Evolutionary conservation across 2,329 filamentous ascomycete species (phyloP).

Genomic region (Diaporthe sp.): DNA sequence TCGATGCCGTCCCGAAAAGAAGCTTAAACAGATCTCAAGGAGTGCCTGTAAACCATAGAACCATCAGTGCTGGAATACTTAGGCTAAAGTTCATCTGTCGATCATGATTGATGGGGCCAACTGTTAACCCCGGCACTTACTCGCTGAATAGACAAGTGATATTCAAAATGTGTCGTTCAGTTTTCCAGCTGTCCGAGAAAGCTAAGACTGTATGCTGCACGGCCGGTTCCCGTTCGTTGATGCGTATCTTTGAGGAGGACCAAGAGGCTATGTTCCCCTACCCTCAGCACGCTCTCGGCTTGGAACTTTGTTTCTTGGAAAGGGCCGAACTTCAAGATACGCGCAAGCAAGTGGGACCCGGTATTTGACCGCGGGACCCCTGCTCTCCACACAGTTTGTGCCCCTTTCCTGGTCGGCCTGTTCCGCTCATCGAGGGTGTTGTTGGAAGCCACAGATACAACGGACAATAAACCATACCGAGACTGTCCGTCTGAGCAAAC

Average conservation of each 20-base stretch:
- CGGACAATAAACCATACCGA: not conserved
- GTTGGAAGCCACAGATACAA: not conserved
- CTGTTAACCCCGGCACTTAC: not conserved
- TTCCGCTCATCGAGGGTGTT: not conserved
- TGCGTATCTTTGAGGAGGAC: too few relatives aligned
- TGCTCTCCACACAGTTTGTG: slow-evolving; percentile 3
- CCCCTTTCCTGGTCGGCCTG: not conserved
- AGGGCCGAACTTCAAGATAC: not conserved
- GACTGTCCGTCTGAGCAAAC: too few relatives aligned
- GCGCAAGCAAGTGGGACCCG: slow-evolving; percentile 10
- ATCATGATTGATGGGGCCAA: not conserved
- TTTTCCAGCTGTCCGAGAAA: not conserved
- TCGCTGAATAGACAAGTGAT: too few relatives aligned
- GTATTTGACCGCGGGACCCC: not conserved
- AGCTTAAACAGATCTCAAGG: not conserved
- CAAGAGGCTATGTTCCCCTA: too few relatives aligned
- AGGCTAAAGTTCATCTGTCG: not conserved
- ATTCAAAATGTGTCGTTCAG: too few relatives aligned
- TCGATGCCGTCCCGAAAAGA: not conserved
- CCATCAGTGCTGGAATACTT: not conserved
- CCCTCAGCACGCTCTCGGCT: not conserved
- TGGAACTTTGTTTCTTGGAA: not conserved
- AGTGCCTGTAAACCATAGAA: too few relatives aligned
- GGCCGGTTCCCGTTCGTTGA: too few relatives aligned
- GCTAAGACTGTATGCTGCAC: not conserved